Evolutionary conservation across 2,329 filamentous ascomycete species (phyloP), one percentile per base, ranked within the genome.

Genomic region (Trichoderma koningii): DNA sequence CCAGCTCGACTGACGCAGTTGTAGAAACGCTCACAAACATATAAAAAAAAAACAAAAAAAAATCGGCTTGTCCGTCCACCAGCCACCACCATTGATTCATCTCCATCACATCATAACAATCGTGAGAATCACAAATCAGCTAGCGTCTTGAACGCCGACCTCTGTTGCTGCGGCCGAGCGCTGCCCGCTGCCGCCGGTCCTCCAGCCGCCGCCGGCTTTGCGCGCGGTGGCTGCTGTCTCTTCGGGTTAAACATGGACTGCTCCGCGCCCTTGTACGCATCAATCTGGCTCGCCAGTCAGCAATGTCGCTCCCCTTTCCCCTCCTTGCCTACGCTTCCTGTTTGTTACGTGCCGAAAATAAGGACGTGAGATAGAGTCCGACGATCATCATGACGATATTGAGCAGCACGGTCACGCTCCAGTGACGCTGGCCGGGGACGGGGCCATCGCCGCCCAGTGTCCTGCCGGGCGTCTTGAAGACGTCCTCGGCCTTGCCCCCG

Each of bases 211-310:
- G 60, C 55, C 5, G 55, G 41, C 23, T 66, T 60, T 52, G 63
- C 19, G 26, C 47, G 23, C 38, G 38, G 72, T 12, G 78, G 76
- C 14, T 66, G 55, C 21, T 55, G 65, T 56, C 76, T 82, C 60
- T 83, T 79, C 17, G 83, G 71, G 67, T 88, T 89, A 76, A 86
- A 89, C 17, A 76, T 76, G 21, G 86, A 88, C 52, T 78, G 80
- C 74, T 87, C 83, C 3, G 86, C 87, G 3, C 85, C 80, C 70
- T 83, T 84, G 74, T 87, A 87, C 0, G 85, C 82, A 71, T 89
- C 87, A 63, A 89, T 81, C 82, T 87, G 70, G 61, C 45, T 55
- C 19, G 52, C 59, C 19, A 63, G 70, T 76, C 67, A 77, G 71
- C 60, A 61, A 68, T 55, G 52, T 28, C 51, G 45, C 17, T 57